A percentile compares a stretch with the other conserved stretches of the same genome.
Conservation (phyloP, 306 rosid genomes). For the Cucurbita moschata region DNA sequence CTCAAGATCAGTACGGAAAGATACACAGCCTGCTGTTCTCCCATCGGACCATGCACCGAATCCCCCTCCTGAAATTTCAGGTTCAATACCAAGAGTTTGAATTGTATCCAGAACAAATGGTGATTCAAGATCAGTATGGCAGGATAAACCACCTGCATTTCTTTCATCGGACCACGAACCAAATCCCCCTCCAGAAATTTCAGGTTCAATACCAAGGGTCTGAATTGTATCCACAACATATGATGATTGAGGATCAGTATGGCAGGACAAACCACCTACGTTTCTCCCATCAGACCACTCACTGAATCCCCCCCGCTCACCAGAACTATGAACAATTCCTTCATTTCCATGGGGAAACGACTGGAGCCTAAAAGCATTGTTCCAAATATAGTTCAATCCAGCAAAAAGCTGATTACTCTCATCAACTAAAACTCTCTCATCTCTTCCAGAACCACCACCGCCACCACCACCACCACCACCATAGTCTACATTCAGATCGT, state of each 20-base stretch:
- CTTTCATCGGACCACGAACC: background rate
- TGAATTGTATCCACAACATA: background rate
- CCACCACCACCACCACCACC: constrained; percentile 8
- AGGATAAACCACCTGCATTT: constrained; percentile 3
- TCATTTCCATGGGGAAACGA: constrained; percentile 17
- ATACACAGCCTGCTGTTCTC: background rate
- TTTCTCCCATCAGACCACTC: background rate
- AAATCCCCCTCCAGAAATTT: background rate
- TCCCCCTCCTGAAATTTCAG: background rate
- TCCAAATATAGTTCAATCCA: constrained; percentile 33
- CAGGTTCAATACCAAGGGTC: background rate
- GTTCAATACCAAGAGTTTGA: background rate
- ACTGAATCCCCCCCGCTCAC: constrained; percentile 14
- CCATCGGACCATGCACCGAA: background rate
- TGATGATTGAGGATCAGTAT: background rate
- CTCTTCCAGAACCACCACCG: constrained; percentile 16
- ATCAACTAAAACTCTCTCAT: constrained; percentile 19
- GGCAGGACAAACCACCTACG: constrained; percentile 9
- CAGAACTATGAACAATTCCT: constrained; percentile 13
- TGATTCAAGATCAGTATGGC: background rate
- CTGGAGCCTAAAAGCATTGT: constrained; percentile 20
- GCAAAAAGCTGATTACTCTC: constrained; percentile 23
- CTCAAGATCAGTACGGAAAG: constrained; percentile 1
- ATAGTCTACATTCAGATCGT: constrained; percentile 14
- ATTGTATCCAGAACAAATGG: background rate